phyloP scores from a whole-genome alignment of 1,139 yeast species.

The Sugiyamaella sp. region DNA sequence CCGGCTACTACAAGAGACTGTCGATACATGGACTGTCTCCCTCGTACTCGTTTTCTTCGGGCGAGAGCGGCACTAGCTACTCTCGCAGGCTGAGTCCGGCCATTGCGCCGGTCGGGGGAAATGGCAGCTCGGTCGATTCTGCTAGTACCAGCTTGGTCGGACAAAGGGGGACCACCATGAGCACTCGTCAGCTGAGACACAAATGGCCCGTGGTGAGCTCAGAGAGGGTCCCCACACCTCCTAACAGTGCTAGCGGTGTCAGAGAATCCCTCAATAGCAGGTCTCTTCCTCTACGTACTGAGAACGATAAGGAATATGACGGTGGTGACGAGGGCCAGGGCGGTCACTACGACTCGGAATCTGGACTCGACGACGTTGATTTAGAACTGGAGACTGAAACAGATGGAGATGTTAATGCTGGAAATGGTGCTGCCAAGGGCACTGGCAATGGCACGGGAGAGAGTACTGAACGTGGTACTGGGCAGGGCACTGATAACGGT shows the following conservation, averaged over 20 bases:
- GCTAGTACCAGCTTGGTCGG: background rate
- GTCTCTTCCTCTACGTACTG: slow-evolving; percentile 1
- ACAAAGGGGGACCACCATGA: slow-evolving; percentile 7
- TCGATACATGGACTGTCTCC: slow-evolving; percentile 6
- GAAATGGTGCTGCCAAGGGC: background rate
- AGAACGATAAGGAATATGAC: slow-evolving; percentile 13
- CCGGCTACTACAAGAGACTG: slow-evolving; percentile 1
- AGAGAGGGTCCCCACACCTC: background rate
- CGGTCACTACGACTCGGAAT: slow-evolving; percentile 3
- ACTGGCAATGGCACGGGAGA: background rate
- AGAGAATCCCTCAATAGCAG: background rate
- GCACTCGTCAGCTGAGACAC: slow-evolving; percentile 12
- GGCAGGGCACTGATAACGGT: background rate
- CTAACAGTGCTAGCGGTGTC: background rate
- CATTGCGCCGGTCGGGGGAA: background rate
- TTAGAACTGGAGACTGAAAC: slow-evolving; percentile 6
- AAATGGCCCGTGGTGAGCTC: background rate
- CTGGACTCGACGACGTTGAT: background rate
- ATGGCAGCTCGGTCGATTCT: background rate
- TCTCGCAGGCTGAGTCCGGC: background rate
- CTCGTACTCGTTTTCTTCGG: slow-evolving; percentile 6
- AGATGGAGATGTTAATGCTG: background rate
- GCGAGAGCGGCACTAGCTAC: background rate
- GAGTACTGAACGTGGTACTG: background rate
- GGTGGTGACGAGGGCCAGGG: slow-evolving; percentile 17